Conservation (phyloP, 202 grass and related monocot species). For the Tripidium arundinaceum region DNA sequence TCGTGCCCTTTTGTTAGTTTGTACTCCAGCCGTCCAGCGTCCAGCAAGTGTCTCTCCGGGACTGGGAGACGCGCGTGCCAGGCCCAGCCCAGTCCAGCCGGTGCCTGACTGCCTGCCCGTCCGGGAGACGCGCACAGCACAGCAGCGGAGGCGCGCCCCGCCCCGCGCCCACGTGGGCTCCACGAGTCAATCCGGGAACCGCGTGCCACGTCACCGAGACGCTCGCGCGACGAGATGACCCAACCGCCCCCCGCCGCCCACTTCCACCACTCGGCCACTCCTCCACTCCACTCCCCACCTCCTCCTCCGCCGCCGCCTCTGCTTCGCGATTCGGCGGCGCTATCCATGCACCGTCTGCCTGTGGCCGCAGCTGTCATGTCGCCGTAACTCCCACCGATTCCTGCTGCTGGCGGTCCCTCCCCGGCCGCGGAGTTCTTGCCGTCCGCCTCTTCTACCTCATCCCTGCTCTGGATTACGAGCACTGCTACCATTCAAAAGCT, state of each 20-base stretch:
- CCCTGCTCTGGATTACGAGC: not conserved
- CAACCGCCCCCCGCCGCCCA: not conserved
- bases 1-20: too few species aligned
- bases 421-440: not conserved
- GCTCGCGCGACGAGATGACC: slow-evolving; percentile 24
- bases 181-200: slow-evolving; percentile 17
- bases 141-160: not conserved
- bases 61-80: too few species aligned
- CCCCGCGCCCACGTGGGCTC: slow-evolving; percentile 23
- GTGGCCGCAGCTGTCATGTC: not conserved
- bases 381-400: not conserved
- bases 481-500: slow-evolving; percentile 12
- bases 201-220: slow-evolving; percentile 23
- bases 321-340: not conserved
- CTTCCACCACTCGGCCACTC: not conserved
- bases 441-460: not conserved
- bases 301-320: too few species aligned
- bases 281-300: not conserved
- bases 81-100: too few species aligned
- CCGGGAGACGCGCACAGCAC: not conserved
- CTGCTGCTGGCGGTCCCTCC: not conserved
- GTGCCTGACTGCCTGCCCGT: too few species aligned
- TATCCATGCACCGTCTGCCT: not conserved
- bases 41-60: too few species aligned
- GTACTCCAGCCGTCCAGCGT: too few species aligned